Conservation (phyloP, 208 protist genomes). For the Acanthamoeba lenticulata region DNA sequence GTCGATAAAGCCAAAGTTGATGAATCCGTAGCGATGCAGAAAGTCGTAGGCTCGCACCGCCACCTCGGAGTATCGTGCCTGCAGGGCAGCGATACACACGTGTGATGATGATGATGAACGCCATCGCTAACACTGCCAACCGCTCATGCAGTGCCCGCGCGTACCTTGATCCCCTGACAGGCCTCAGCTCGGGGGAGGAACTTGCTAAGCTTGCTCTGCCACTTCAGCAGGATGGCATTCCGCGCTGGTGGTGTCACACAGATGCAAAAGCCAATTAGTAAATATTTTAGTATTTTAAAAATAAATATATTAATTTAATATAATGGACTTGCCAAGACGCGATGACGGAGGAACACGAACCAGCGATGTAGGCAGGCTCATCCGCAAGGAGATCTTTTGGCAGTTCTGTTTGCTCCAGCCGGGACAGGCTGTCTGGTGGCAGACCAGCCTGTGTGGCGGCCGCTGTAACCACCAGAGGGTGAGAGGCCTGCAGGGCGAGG, state of each 20-base stretch:
- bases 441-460: neutral
- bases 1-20: slow-evolving; percentile 26
- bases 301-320: too few relatives aligned
- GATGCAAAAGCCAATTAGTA: neutral
- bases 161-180: neutral
- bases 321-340: neutral
- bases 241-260: neutral
- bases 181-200: slow-evolving; percentile 16
- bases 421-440: neutral
- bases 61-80: neutral
- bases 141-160: neutral
- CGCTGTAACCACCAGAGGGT: neutral
- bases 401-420: neutral
- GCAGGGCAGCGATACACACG: too few relatives aligned
- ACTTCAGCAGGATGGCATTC: slow-evolving; percentile 35
- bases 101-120: too few relatives aligned
- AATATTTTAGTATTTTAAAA: too few relatives aligned
- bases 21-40: slow-evolving; percentile 45
- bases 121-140: too few relatives aligned
- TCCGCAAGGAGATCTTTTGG: neutral
- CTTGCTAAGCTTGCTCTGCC: slow-evolving; percentile 7
- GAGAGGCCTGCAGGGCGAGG: too few relatives aligned
- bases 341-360: neutral
- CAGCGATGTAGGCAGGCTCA: neutral
- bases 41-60: slow-evolving; percentile 23